Base-by-base conservation (phyloP, 768 basidiomycete genomes). In the Termitomyces eurrhizus region DNA sequence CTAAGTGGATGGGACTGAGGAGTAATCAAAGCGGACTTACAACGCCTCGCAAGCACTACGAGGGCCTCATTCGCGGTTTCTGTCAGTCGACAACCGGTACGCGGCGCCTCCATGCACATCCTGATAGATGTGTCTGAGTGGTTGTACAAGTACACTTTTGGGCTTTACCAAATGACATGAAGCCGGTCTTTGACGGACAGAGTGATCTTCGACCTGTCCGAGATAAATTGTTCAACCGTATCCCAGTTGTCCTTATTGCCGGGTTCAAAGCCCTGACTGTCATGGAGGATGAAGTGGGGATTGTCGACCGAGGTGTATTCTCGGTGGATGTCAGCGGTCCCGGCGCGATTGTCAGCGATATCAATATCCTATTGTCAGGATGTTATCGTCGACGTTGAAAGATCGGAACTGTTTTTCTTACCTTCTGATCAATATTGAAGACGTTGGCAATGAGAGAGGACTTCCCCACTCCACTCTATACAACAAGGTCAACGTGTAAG, bases 391-490 rank as follows among this genome's bases (percentile, higher is more conserved):
- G 18, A 29, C 26, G 12, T 21, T 12, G 9, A n/a, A 45, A 26
- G 3, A 3, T 13, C 14, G 11, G 11, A 21, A 2, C 9, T 16
- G 36, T 32, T 32, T 0, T 9, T 6, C 39, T 9, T 44, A 58
- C 58, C 21, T 45, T 41, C 45, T 41, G 14, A 7, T 41, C 14
- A 26, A 59, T 13, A n/a, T 52, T 52, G 58, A 59, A 59, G 11
- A 59, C 36, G 39, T 21, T 58, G 32, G 49, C 49, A 7, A 58
- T 42, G 6, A 58, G 32, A 18, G 57, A 44, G 1, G 50, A 52
- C 6, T 59, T 59, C 3, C 58, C 58, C 1, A 59, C 58, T 26
- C 58, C 58, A 3, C 9, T 37, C 58, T 59, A 9, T 33, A 46
- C n/a, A 36, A 12, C 21, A 12, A 12, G 9, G 8, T 45, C 26